Conservation (phyloP, 2,329 filamentous ascomycete species). For the Polychaeton citri region DNA sequence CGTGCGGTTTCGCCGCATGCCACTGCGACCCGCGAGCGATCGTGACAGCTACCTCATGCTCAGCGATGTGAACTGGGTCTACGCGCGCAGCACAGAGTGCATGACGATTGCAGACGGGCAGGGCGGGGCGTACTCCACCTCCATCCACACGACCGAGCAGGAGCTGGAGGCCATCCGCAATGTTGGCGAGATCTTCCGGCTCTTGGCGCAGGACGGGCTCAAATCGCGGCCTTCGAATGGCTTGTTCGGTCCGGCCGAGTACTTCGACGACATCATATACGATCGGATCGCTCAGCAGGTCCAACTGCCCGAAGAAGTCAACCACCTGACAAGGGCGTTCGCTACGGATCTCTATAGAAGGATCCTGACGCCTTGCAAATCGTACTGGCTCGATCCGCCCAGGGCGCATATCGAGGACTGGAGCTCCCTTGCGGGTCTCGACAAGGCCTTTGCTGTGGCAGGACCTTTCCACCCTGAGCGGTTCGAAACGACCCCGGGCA, state of each 20-base stretch:
- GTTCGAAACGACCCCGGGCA: not conserved
- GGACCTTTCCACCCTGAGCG: not conserved
- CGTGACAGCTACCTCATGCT: not conserved
- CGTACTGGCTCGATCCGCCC: not conserved
- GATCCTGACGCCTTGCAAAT: not conserved
- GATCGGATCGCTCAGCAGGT: constrained; percentile 2
- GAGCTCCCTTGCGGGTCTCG: no score
- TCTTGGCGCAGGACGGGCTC: constrained; percentile 1
- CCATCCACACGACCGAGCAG: not conserved
- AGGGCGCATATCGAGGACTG: not conserved
- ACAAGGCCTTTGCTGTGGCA: not conserved
- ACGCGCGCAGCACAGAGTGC: not conserved
- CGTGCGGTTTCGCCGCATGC: constrained; percentile 28
- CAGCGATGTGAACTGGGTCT: not conserved
- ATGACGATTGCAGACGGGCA: constrained; percentile 6
- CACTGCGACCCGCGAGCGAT: constrained; percentile 9
- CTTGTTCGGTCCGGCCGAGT: constrained; percentile 3
- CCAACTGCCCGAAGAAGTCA: not conserved
- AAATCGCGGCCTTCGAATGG: not conserved
- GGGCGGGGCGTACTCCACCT: constrained; percentile 2
- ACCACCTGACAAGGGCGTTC: not conserved
- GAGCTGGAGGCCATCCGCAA: constrained; percentile 9
- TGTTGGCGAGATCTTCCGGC: constrained; percentile 3
- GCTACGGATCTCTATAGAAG: not conserved
- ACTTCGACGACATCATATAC: constrained; percentile 12